A percentile compares a stretch with the other conserved stretches of the same genome.
Conservation (phyloP, 2,329 filamentous ascomycete species). For the Epichloe sylvatica region DNA sequence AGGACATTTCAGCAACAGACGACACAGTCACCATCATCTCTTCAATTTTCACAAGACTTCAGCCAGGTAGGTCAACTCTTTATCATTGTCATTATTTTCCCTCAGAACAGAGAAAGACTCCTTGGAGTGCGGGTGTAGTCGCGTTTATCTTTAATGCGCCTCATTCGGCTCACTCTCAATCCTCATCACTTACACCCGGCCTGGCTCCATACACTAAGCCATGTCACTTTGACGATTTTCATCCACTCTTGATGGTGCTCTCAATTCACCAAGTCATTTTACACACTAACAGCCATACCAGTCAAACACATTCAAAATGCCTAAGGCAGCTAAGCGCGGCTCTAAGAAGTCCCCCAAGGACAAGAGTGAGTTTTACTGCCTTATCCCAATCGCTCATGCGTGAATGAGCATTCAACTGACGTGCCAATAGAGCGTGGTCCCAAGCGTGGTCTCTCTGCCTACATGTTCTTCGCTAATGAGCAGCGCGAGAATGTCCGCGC, state of each 20-base stretch:
- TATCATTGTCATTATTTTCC: background rate
- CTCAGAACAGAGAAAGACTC: background rate
- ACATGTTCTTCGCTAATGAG: constrained; percentile 99
- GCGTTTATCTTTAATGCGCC: constrained; percentile 17
- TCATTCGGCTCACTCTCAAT: constrained; percentile 4
- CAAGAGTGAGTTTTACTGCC: constrained; percentile 37
- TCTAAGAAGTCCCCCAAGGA: constrained; percentile 41
- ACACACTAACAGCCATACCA: background rate
- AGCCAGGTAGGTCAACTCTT: constrained; percentile 1
- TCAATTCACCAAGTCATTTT: background rate
- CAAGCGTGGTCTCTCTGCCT: constrained; percentile 97
- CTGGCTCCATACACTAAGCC: background rate
- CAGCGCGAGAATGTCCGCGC: constrained; percentile 96
- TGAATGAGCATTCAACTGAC: constrained; percentile 22
- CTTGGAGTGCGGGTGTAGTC: constrained; percentile 1
- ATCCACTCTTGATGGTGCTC: background rate
- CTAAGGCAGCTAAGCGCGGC: constrained; percentile 43
- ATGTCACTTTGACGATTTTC: background rate
- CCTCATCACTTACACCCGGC: constrained; percentile 1
- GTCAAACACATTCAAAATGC: constrained; percentile 34
- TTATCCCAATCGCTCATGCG: background rate
- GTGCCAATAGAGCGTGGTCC: constrained; percentile 42
- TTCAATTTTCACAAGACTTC: constrained; percentile 6
- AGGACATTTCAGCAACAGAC: constrained; percentile 5
- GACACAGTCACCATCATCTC: constrained; percentile 11